Evolutionary conservation across 345 rosid species (phyloP).

Genomic region (Linum tenue): DNA sequence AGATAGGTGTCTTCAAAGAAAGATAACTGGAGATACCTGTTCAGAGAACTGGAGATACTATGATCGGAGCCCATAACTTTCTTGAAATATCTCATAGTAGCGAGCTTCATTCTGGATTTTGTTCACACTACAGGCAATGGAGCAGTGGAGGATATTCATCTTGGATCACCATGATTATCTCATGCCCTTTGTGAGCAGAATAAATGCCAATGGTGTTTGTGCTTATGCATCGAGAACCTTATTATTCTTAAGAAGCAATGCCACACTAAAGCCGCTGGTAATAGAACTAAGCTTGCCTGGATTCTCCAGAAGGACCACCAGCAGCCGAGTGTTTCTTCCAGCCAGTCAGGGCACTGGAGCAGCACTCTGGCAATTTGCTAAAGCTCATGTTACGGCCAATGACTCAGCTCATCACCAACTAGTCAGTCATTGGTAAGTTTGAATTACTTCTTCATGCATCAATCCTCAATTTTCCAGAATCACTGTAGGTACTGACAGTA

Average conservation of each 20-base stretch:
- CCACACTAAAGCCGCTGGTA: conserved; percentile 38
- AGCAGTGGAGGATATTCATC: conserved; percentile 30
- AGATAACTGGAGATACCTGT: too few species aligned
- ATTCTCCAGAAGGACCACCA: background rate
- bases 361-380: conserved; percentile 53
- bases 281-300: conserved; percentile 49
- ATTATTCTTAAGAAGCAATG: conserved; percentile 30
- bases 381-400: conserved; percentile 51
- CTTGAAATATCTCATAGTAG: too few species aligned
- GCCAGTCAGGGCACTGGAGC: conserved; percentile 38
- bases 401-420: conserved; percentile 58
- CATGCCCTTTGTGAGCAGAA: conserved; percentile 36
- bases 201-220: conserved; percentile 29
- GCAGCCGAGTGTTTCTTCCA: conserved; percentile 29
- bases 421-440: conserved; percentile 51
- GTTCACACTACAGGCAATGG: conserved; percentile 30
- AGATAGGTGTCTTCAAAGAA: too few species aligned
- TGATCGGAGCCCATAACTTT: too few species aligned
- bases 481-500: background rate
- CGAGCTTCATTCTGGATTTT: background rate
- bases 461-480: background rate
- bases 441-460: background rate
- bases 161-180: conserved; percentile 60
- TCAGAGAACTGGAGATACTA: too few species aligned
- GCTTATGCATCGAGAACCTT: conserved; percentile 58